Evolutionary conservation across 495 filamentous ascomycete species (phyloP).

Genomic region (Trichoderma orchidacearum): DNA sequence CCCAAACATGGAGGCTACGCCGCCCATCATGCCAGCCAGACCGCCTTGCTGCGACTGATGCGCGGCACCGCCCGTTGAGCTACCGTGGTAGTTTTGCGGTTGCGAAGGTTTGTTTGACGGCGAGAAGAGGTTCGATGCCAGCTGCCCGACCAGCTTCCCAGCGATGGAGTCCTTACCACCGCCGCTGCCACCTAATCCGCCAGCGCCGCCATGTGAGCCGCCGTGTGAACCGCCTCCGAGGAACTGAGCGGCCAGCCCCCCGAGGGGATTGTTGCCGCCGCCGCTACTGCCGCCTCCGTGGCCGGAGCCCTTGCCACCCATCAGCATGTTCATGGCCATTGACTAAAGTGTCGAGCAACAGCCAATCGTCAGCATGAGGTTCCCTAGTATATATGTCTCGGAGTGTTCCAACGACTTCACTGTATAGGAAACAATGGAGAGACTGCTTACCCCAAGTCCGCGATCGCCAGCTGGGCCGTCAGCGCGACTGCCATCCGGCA

Average conservation of each 20-base stretch:
- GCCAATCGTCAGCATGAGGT: conserved; percentile 2
- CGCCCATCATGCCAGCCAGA: conserved; percentile 30
- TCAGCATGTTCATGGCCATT: conserved; percentile 3
- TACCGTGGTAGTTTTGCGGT: conserved; percentile 21
- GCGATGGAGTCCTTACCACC: conserved; percentile 16
- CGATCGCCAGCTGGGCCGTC: conserved; percentile 24
- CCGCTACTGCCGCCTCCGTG: conserved; percentile 12
- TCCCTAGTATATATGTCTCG: too few relatives aligned
- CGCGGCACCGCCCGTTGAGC: conserved; percentile 8
- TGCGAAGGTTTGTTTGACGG: conserved; percentile 22
- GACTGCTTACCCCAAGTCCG: conserved; percentile 28
- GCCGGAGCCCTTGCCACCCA: conserved; percentile 13
- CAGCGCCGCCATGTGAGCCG: conserved; percentile 3
- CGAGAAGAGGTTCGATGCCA: conserved; percentile 31
- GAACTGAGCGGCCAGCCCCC: conserved; percentile 20
- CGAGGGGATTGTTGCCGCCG: conserved; percentile 15
- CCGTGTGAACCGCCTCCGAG: conserved; percentile 18
- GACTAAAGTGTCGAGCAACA: conserved; percentile 3
- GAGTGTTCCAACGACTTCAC: neutral
- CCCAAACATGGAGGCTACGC: conserved; percentile 26
- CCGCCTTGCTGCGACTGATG: conserved; percentile 14
- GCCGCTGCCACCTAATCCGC: conserved; percentile 13
- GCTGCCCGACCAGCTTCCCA: conserved; percentile 29
- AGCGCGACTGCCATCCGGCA: conserved; percentile 19
- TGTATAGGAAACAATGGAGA: neutral